phyloP scores from a whole-genome alignment of 73 alveolate species.

The Paramecium sexaurelia region DNA sequence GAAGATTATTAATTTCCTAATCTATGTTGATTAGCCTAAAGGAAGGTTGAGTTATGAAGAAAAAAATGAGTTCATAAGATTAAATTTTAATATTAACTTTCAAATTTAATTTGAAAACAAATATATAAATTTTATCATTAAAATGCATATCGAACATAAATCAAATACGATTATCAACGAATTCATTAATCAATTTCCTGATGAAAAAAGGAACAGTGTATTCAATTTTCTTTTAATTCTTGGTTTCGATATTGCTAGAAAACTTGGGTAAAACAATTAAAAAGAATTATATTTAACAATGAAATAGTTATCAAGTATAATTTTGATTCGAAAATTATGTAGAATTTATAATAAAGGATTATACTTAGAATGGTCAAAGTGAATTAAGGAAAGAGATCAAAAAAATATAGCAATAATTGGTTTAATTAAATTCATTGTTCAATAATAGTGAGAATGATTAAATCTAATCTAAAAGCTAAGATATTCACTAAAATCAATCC shows the following conservation, averaged over 20 bases:
- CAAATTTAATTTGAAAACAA: not conserved
- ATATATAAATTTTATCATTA: not conserved
- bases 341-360: not conserved
- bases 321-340: not conserved
- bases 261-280: not conserved
- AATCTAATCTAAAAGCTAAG: not conserved
- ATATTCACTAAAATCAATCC: not conserved
- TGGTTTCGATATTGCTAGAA: slow-evolving; percentile 16
- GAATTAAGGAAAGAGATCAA: slow-evolving; percentile 33
- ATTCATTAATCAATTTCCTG: not conserved
- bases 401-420: not conserved
- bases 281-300: not conserved
- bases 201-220: not conserved
- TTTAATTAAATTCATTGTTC: not conserved
- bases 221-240: not conserved
- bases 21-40: not conserved
- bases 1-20: not conserved
- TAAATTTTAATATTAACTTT: not conserved
- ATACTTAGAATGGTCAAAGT: not conserved
- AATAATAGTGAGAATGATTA: not conserved
- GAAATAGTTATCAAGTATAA: slow-evolving; percentile 31
- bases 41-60: not conserved
- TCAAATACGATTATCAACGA: not conserved
- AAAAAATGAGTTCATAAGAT: not conserved
- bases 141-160: not conserved